Percentiles rank a stretch among this genome's conserved stretches.
Conservation (phyloP, 2,329 filamentous ascomycete genomes). For the Fusarium piperis region DNA sequence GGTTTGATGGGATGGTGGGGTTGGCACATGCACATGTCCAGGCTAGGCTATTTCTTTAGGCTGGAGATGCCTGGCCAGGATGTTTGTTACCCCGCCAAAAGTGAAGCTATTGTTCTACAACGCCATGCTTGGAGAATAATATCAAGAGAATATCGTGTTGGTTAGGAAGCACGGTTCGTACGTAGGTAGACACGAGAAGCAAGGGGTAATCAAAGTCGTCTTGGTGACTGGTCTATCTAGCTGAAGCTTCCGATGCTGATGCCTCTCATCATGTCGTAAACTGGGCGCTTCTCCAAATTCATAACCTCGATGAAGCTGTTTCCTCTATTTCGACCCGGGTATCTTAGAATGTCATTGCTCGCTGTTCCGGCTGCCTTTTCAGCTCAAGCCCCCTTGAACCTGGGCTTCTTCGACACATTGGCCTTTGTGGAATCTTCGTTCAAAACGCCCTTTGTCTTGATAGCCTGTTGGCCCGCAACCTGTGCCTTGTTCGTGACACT, state of each 20-base stretch:
- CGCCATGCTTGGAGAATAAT: slow-evolving; percentile 26
- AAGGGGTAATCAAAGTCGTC: neutral
- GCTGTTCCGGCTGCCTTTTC: neutral
- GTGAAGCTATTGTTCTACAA: slow-evolving; percentile 36
- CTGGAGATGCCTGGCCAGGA: slow-evolving; percentile 26
- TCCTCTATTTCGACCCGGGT: neutral
- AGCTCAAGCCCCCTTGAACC: slow-evolving; percentile 14
- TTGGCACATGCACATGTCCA: slow-evolving; percentile 13
- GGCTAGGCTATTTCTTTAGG: slow-evolving; percentile 32
- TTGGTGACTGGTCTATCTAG: slow-evolving; percentile 6
- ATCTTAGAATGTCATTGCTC: neutral
- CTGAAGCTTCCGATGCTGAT: neutral
- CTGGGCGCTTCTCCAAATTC: neutral
- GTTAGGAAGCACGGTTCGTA: neutral
- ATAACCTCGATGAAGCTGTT: neutral
- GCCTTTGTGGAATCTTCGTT: slow-evolving; percentile 16
- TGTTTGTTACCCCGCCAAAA: slow-evolving; percentile 40
- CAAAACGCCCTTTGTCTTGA: slow-evolving; percentile 3
- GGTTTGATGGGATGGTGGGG: slow-evolving; percentile 43
- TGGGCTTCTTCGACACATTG: slow-evolving; percentile 15
- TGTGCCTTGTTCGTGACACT: neutral
- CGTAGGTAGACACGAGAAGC: neutral
- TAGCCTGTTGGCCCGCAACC: neutral
- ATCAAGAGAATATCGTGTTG: neutral
- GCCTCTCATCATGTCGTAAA: neutral